phyloP scores from a whole-genome alignment of 177 flowering plant genomes.

The Vitis hybrid region DNA sequence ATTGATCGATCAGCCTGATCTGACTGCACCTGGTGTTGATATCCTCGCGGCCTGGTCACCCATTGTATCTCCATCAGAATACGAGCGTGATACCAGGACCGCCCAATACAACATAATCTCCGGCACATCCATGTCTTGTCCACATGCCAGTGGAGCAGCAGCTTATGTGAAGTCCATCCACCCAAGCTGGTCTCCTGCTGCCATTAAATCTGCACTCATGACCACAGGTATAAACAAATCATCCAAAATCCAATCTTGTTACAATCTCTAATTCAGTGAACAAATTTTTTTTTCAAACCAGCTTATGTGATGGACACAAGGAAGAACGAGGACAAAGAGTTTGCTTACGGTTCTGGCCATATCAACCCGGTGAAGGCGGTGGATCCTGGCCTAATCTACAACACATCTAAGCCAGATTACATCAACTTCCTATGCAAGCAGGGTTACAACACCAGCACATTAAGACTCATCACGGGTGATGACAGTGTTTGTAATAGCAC shows the following conservation, averaged over 20 bases:
- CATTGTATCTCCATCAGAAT: slow-evolving; percentile 14
- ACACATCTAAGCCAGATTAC: slow-evolving; percentile 32
- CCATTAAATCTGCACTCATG: slow-evolving; percentile 39
- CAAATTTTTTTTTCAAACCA: slow-evolving; percentile 1
- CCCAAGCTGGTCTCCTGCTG: slow-evolving; percentile 25
- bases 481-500: no score
- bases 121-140: slow-evolving; percentile 70
- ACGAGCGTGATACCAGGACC: slow-evolving; percentile 15
- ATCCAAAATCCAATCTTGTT: no score
- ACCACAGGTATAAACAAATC: slow-evolving; percentile 38
- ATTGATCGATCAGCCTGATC: slow-evolving; percentile 29
- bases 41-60: slow-evolving; percentile 44
- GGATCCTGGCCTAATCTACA: slow-evolving; percentile 41
- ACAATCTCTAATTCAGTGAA: background rate
- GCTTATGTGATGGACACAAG: slow-evolving; percentile 28
- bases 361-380: slow-evolving; percentile 33
- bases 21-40: slow-evolving; percentile 43
- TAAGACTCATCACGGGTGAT: background rate
- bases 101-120: slow-evolving; percentile 21
- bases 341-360: slow-evolving; percentile 47
- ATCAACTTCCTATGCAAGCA: slow-evolving; percentile 47
- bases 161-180: slow-evolving; percentile 24
- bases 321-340: slow-evolving; percentile 34
- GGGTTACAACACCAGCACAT: slow-evolving; percentile 30
- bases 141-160: slow-evolving; percentile 36